phyloP scores from a whole-genome alignment of 1,284 basidiomycete species.

The Anthracocystis panici-leucophaei region DNA sequence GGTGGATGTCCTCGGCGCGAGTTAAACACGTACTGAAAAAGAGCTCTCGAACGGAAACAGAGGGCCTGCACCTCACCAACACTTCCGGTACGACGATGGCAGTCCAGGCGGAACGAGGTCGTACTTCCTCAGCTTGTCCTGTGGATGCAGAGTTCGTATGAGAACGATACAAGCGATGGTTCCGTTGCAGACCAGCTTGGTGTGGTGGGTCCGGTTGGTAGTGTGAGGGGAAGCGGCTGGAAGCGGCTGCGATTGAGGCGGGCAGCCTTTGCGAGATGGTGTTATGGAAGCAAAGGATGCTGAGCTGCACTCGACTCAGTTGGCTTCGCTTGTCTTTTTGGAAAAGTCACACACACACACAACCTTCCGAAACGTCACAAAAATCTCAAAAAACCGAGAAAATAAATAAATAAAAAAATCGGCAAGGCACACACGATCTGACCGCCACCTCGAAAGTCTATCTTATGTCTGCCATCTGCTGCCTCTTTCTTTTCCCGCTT shows the following conservation, averaged over 20 bases:
- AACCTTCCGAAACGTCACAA: constrained; percentile 13
- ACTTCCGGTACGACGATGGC: neutral
- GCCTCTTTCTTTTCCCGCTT: constrained; percentile 4
- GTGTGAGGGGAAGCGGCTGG: neutral
- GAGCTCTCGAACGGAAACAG: neutral
- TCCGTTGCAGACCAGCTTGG: no score
- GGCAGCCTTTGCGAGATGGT: neutral
- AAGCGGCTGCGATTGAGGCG: neutral
- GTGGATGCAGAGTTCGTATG: no score
- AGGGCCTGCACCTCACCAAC: neutral
- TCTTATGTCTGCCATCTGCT: constrained; percentile 14
- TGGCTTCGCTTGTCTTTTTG: neutral
- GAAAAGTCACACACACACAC: constrained; percentile 2
- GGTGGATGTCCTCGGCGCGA: neutral
- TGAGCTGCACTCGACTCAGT: neutral
- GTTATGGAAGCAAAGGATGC: neutral
- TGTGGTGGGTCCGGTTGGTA: no score
- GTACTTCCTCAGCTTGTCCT: no score
- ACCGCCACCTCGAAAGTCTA: constrained; percentile 19
- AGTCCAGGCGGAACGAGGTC: no score
- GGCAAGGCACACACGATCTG: constrained; percentile 18
- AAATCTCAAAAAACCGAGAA: neutral
- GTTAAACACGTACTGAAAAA: neutral
- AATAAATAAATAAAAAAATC: constrained; percentile 2
- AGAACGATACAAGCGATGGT: no score